phyloP scores from a whole-genome alignment of 2,329 filamentous ascomycete genomes.

The Venturia oleaginea region DNA sequence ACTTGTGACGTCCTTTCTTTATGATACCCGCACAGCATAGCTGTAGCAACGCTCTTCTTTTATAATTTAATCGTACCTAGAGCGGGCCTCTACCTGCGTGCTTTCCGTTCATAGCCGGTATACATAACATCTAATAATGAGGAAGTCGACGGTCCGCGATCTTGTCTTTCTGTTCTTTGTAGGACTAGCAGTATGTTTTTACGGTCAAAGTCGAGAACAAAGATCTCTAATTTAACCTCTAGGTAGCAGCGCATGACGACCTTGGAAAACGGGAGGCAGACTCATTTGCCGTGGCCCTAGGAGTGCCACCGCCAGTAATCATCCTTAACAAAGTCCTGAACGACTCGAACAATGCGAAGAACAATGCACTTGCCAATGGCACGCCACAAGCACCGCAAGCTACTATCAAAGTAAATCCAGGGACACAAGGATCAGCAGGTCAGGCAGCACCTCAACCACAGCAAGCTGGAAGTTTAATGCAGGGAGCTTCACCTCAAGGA shows the following conservation, averaged over 20 bases:
- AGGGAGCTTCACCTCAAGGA: background rate
- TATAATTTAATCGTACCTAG: background rate
- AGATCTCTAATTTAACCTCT: background rate
- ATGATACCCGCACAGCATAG: conserved; percentile 5
- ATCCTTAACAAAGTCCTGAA: background rate
- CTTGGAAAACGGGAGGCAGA: background rate
- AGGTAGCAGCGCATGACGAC: conserved; percentile 1
- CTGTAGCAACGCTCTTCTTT: conserved; percentile 6
- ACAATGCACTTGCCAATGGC: conserved; percentile 4
- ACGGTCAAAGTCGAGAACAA: too few relatives aligned
- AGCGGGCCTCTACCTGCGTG: conserved; percentile 10
- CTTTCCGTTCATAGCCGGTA: background rate
- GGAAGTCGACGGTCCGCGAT: background rate
- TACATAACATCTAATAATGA: conserved; percentile 5
- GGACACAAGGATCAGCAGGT: background rate
- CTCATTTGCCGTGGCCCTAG: background rate
- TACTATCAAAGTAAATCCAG: conserved; percentile 2
- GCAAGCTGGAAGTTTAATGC: background rate
- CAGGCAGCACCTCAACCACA: background rate
- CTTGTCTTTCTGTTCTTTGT: background rate
- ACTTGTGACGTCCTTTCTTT: background rate
- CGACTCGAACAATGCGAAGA: conserved; percentile 1
- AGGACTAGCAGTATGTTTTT: background rate
- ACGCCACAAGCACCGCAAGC: conserved; percentile 1
- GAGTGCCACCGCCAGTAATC: background rate